Evolutionary conservation across 202 grass and related monocot genomes (phyloP), one percentile per base, ranked within the genome.

Genomic region (Schoenoplectus tabernaemontani): DNA sequence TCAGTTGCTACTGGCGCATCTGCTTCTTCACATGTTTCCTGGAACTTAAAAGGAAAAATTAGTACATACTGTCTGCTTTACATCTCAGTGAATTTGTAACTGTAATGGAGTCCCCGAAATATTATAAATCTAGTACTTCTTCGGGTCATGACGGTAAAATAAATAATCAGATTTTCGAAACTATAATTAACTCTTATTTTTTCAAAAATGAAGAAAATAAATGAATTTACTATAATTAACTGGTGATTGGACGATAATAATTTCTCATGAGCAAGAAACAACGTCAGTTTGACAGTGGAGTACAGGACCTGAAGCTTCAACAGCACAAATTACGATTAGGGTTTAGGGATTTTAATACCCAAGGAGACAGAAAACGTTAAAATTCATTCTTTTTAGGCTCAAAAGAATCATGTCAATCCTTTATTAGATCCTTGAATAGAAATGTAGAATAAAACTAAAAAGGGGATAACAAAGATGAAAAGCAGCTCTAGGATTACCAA

Each of bases 11-110:
- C 73, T 76, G 58, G 48, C n/a, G 82, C 74, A 79, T 22, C 79
- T 57, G 66, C 70, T 57, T 84, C 84, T 83, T 83, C 32, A 43
- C 65, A 77, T 70, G 74, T 33, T 57, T 81, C 87, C 94, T 97
- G 84, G 53, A 33, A 80, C 30, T 84, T 9, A 77, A 32, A 82
- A 10, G 61, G 42, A 84, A 11, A 72, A 46, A 32, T 37, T 48
- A 82, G 74, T 68, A 43, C 38, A 20, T 68, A n/a, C 17, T 68
- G 37, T 68, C n/a, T 42, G 34, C n/a, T 41, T 68, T 23, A 68
- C 37, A 68, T 68, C 8, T 68, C 37, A 68, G 37, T 68, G 23
- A 43, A 68, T 42, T 68, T 68, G 1, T 68, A 41, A 43, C 37
- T 19, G 16, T 4, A 4, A 15, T 37, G 15, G 32, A 64, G 2